A percentile compares a stretch with the other conserved stretches of the same genome.
Evolutionary conservation across 2,329 filamentous ascomycete species (phyloP).

Genomic region (Triangularia setosa): DNA sequence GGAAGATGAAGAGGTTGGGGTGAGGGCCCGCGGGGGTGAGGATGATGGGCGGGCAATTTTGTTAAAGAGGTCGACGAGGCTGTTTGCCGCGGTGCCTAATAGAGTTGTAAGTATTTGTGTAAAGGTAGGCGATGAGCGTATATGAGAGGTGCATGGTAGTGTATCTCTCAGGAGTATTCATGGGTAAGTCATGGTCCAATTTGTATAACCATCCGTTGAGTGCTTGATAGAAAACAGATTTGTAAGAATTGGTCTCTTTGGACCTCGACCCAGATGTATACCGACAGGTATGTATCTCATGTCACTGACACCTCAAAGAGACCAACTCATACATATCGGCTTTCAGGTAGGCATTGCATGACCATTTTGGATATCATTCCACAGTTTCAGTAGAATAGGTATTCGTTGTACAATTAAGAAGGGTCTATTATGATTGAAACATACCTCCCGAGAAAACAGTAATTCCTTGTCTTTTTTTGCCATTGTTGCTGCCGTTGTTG

Average conservation of each 20-base stretch:
- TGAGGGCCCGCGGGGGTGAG: background rate
- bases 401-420: too few species aligned
- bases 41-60: conserved; percentile 41
- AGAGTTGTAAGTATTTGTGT: background rate
- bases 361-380: too few species aligned
- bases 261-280: background rate
- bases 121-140: background rate
- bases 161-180: background rate
- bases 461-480: conserved; percentile 20
- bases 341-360: too few species aligned
- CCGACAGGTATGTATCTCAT: background rate
- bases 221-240: background rate
- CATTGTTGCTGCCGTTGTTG: conserved; percentile 5
- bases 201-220: background rate
- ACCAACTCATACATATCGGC: background rate
- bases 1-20: background rate
- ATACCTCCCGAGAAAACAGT: conserved; percentile 29
- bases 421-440: too few species aligned
- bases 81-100: conserved; percentile 83
- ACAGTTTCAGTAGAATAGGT: too few species aligned
- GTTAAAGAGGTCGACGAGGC: conserved; percentile 84
- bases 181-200: background rate
- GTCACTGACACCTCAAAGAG: background rate
- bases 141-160: background rate
- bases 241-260: background rate